phyloP scores from a whole-genome alignment of 2,329 filamentous ascomycete genomes.

The Claviceps sp. region DNA sequence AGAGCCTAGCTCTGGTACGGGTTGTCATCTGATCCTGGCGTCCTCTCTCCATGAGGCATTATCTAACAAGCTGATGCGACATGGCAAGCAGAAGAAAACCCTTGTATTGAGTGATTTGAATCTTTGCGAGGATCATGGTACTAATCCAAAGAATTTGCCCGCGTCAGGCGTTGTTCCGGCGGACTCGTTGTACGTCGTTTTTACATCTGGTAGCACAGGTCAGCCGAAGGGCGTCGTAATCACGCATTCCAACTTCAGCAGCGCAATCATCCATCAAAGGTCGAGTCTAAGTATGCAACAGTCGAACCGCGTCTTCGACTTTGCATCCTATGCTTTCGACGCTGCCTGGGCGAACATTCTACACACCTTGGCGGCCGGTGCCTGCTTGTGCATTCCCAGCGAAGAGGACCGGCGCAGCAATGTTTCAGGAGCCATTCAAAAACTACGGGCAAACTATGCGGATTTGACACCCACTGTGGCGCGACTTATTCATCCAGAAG shows the following conservation, averaged over 20 bases:
- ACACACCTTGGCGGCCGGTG: too few relatives aligned
- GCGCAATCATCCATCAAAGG: conserved; percentile 14
- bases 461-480: too few relatives aligned
- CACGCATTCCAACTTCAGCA: neutral
- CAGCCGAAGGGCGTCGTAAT: neutral
- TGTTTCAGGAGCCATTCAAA: too few relatives aligned
- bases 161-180: neutral
- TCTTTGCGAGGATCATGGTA: neutral
- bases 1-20: neutral
- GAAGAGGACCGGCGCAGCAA: too few relatives aligned
- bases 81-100: neutral
- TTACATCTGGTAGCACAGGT: neutral
- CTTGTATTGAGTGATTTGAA: neutral
- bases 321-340: conserved; percentile 2
- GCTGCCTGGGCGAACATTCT: too few relatives aligned
- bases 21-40: too few relatives aligned
- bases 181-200: neutral
- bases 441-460: too few relatives aligned
- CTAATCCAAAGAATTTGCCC: too few relatives aligned
- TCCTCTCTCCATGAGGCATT: neutral
- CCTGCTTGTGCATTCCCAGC: too few relatives aligned
- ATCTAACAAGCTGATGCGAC: neutral
- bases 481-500: too few relatives aligned
- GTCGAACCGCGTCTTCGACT: conserved; percentile 18
- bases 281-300: conserved; percentile 12